Evolutionary conservation across 2,329 filamentous ascomycete species (phyloP).

Genomic region (Simplicillium aogashimaense): DNA sequence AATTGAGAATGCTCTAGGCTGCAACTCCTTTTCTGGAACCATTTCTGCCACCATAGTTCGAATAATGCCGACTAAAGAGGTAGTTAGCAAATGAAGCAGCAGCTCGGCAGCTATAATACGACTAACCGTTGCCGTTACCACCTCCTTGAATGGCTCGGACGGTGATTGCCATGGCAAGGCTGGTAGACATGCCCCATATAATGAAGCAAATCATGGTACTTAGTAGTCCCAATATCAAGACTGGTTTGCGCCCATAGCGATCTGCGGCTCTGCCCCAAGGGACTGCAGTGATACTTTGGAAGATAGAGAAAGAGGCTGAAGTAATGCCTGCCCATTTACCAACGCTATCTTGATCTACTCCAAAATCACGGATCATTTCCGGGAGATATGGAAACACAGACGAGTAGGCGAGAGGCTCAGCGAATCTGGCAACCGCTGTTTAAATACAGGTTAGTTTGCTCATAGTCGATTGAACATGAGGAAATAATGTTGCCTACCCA

Average conservation of each 20-base stretch:
- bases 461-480: too few species aligned
- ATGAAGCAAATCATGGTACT: conserved; percentile 76
- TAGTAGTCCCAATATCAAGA: conserved; percentile 63
- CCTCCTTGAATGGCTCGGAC: conserved; percentile 71
- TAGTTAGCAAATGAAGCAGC: conserved; percentile 1
- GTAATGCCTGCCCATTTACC: conserved; percentile 74
- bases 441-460: conserved; percentile 5
- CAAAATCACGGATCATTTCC: conserved; percentile 77
- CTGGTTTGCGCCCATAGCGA: conserved; percentile 68
- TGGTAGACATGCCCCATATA: conserved; percentile 75
- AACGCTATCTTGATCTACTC: conserved; percentile 59
- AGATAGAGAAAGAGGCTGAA: conserved; percentile 61
- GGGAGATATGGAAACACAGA: conserved; percentile 63
- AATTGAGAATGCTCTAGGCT: conserved; percentile 80
- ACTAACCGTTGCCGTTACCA: conserved; percentile 72
- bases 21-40: conserved; percentile 76
- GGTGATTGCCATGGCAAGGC: conserved; percentile 67
- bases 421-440: conserved; percentile 66
- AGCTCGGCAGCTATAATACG: background rate
- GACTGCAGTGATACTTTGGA: conserved; percentile 62
- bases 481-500: conserved; percentile 65
- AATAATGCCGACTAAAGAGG: conserved; percentile 67
- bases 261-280: conserved; percentile 73
- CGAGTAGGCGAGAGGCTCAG: conserved; percentile 64
- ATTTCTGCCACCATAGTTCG: conserved; percentile 88